Evolutionary conservation across 495 filamentous ascomycete species (phyloP), one percentile per base, ranked within the genome.

Genomic region (Neurospora tetraspora): DNA sequence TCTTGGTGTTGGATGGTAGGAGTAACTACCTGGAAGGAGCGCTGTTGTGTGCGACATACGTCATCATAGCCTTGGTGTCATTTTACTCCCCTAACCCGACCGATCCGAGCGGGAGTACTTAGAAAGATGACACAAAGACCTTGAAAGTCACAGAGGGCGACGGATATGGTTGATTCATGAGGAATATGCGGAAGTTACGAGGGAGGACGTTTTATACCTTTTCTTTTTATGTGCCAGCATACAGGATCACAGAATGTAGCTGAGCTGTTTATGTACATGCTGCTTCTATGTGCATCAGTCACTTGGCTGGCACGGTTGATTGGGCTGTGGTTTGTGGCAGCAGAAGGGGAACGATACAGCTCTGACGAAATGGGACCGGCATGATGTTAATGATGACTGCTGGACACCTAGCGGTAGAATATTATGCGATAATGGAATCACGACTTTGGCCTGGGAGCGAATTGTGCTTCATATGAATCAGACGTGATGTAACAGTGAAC

Each of bases 21-120:
- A 93, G 90, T 72, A 97, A 97, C 79, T 97, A 97, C 75, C 87
- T 97, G 0, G 94, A 97, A 80, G 94, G 94, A 1, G 89, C 90
- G 4, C 81, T 97, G 72, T 83, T 97, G 37, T 91, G 92, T 74
- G 92, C 93, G 0, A 91, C 91, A 11, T 97, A 96, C 81, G 86
- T 96, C 53, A 93, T 93, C 72, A 93, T 94, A 77, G 89, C 88
- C 8, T 82, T 91, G 11, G 86, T 88, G 1, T 87, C 89, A 1
- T 91, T 89, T 78, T 91, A 90, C 74, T 91, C 90, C 69, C 90
- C 90, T 0, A 81, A 85, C 40, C 82, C 53, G 53, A 36, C 53
- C 23, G 0, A 80, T 0, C 79, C 76, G 37, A 83, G 88, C 12
- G 83, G 85, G 65, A 89, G 87, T 70, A 70, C 79, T 59, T 72